A percentile compares a stretch with the other conserved stretches of the same genome.
Evolutionary conservation across 2,329 filamentous ascomycete species (phyloP).

Genomic region (Cladosporium phlei): DNA sequence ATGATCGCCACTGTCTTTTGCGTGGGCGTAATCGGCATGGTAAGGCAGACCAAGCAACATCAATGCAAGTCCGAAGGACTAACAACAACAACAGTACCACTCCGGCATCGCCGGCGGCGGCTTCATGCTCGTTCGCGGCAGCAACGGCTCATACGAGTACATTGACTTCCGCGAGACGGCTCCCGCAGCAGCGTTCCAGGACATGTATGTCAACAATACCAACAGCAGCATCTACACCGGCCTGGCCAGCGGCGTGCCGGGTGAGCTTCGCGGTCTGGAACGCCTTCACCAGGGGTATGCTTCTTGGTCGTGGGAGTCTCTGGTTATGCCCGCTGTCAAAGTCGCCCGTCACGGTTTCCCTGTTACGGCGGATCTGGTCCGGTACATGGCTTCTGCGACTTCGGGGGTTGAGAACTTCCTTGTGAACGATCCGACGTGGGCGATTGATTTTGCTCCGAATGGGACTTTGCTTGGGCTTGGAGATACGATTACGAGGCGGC

Average conservation of each 20-base stretch:
- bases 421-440: slow-evolving; percentile 70
- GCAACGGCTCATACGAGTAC: slow-evolving; percentile 72
- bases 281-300: slow-evolving; percentile 72
- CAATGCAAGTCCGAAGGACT: background rate
- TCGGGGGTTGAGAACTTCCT: slow-evolving; percentile 60
- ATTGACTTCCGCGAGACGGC: slow-evolving; percentile 89
- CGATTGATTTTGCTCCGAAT: slow-evolving; percentile 81
- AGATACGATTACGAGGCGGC: slow-evolving; percentile 72
- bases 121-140: slow-evolving; percentile 74
- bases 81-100: slow-evolving; percentile 21
- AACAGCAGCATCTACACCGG: slow-evolving; percentile 55
- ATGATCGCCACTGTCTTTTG: slow-evolving; percentile 46
- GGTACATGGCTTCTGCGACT: slow-evolving; percentile 61
- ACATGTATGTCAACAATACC: slow-evolving; percentile 77
- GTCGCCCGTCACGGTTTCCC: slow-evolving; percentile 70
- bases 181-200: slow-evolving; percentile 70
- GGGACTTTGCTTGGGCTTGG: slow-evolving; percentile 67
- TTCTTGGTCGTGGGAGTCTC: slow-evolving; percentile 48
- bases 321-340: slow-evolving; percentile 69
- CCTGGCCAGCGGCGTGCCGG: slow-evolving; percentile 57
- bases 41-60: background rate
- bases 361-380: slow-evolving; percentile 68
- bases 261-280: slow-evolving; percentile 73
- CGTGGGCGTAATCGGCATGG: slow-evolving; percentile 46
- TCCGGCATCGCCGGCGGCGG: slow-evolving; percentile 81